Conservation (phyloP, 306 rosid genomes). For the Cyamopsis tetragonoloba region DNA sequence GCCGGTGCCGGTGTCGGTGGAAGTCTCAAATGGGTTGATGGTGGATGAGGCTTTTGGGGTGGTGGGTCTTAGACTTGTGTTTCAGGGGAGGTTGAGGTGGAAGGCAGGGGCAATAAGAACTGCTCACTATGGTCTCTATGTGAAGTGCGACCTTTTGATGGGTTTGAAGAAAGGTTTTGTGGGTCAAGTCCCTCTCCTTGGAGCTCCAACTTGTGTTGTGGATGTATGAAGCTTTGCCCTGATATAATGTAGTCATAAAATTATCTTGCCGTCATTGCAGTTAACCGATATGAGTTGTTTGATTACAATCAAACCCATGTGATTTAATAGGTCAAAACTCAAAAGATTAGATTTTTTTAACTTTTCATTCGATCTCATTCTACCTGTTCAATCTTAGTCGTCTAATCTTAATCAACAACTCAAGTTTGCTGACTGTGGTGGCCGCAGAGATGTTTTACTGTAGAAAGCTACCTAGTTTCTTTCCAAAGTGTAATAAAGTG, state of each 20-base stretch:
- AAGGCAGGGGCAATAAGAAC: constrained; percentile 55
- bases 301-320: too few species aligned
- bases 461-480: neutral
- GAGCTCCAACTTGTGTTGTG: constrained; percentile 51
- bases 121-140: constrained; percentile 49
- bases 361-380: too few species aligned
- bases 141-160: constrained; percentile 61
- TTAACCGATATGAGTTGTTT: too few species aligned
- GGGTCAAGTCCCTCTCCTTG: constrained; percentile 80
- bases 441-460: too few species aligned
- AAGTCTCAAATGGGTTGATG: constrained; percentile 47
- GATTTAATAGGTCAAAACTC: too few species aligned
- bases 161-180: constrained; percentile 62
- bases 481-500: neutral
- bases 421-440: too few species aligned
- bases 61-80: constrained; percentile 50
- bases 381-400: too few species aligned
- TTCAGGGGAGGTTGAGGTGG: constrained; percentile 77
- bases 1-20: constrained; percentile 57
- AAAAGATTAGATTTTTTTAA: too few species aligned
- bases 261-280: too few species aligned
- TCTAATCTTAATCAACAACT: too few species aligned
- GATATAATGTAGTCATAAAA: too few species aligned
- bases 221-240: too few species aligned
- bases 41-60: constrained; percentile 64